phyloP scores from a whole-genome alignment of 2,329 filamentous ascomycete genomes.

The Ascochyta pisi region DNA sequence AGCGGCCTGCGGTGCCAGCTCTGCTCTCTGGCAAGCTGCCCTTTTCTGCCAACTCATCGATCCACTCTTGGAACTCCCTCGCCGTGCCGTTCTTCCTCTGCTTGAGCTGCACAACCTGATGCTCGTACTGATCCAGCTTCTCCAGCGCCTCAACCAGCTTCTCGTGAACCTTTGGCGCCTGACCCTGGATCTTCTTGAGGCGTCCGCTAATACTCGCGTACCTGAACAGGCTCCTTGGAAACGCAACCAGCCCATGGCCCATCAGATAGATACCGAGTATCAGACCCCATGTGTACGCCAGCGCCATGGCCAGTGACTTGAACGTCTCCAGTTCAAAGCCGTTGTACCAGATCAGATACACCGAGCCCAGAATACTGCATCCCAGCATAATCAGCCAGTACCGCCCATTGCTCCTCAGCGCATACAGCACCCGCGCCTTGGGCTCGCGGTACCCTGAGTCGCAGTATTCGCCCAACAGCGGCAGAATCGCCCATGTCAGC shows the following conservation, averaged over 20 bases:
- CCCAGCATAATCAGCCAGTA: constrained; percentile 84
- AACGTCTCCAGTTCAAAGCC: constrained; percentile 75
- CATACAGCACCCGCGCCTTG: constrained; percentile 80
- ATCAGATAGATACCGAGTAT: constrained; percentile 94
- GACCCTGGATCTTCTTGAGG: constrained; percentile 75
- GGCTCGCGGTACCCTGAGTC: constrained; percentile 93
- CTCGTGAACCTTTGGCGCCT: constrained; percentile 84
- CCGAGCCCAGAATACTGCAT: constrained; percentile 71
- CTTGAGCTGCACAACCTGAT: constrained; percentile 78
- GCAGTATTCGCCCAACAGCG: constrained; percentile 90
- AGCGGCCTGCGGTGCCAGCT: constrained; percentile 28
- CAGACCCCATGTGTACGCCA: constrained; percentile 93
- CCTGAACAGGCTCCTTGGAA: constrained; percentile 81
- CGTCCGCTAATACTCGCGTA: constrained; percentile 78
- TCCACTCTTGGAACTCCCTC: constrained; percentile 85
- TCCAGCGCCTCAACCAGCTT: constrained; percentile 84
- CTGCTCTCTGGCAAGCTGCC: constrained; percentile 71
- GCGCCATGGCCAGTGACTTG: constrained; percentile 87
- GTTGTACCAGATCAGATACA: constrained; percentile 84
- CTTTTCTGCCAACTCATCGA: constrained; percentile 87
- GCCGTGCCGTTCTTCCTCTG: constrained; percentile 81
- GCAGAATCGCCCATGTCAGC: constrained; percentile 93
- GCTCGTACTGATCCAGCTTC: constrained; percentile 80
- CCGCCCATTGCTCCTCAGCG: constrained; percentile 82
- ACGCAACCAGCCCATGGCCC: constrained; percentile 93